Evolutionary conservation across 1,284 basidiomycete genomes (phyloP).

Genomic region (Cystobasidiaceae sp.): DNA sequence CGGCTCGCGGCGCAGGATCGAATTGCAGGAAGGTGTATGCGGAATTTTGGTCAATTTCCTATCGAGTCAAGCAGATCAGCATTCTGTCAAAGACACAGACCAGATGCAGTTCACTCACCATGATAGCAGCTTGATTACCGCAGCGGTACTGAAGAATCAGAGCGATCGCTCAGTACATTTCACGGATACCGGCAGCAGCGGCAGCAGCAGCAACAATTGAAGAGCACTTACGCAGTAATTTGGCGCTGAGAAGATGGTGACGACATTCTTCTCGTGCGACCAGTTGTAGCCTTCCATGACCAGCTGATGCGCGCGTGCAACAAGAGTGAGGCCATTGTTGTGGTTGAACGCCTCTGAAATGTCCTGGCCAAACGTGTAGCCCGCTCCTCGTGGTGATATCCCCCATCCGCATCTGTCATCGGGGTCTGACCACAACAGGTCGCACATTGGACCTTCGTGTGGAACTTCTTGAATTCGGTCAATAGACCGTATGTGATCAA

Average conservation of each 20-base stretch:
- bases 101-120: slow-evolving; percentile 49
- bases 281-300: slow-evolving; percentile 99
- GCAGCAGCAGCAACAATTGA: background rate
- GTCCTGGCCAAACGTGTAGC: slow-evolving; percentile 98
- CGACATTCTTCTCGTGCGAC: slow-evolving; percentile 99
- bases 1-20: slow-evolving; percentile 95
- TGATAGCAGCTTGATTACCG: slow-evolving; percentile 98
- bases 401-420: slow-evolving; percentile 99
- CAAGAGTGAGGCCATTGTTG: slow-evolving; percentile 95
- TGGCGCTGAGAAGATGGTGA: slow-evolving; percentile 98
- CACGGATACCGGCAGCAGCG: background rate
- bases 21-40: slow-evolving; percentile 74
- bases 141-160: slow-evolving; percentile 60
- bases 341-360: slow-evolving; percentile 98
- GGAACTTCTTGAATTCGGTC: slow-evolving; percentile 98
- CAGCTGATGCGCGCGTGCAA: slow-evolving; percentile 78
- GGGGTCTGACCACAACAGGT: slow-evolving; percentile 97
- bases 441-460: slow-evolving; percentile 99
- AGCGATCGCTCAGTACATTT: background rate
- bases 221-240: slow-evolving; percentile 57
- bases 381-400: slow-evolving; percentile 95
- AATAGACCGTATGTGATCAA: slow-evolving; percentile 97
- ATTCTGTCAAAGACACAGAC: background rate
- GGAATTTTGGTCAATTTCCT: slow-evolving; percentile 88
- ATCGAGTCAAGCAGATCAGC: background rate